Evolutionary conservation across 176 grass and related monocot species (phyloP), one percentile per base, ranked within the genome.

Genomic region (Oryza nivara): DNA sequence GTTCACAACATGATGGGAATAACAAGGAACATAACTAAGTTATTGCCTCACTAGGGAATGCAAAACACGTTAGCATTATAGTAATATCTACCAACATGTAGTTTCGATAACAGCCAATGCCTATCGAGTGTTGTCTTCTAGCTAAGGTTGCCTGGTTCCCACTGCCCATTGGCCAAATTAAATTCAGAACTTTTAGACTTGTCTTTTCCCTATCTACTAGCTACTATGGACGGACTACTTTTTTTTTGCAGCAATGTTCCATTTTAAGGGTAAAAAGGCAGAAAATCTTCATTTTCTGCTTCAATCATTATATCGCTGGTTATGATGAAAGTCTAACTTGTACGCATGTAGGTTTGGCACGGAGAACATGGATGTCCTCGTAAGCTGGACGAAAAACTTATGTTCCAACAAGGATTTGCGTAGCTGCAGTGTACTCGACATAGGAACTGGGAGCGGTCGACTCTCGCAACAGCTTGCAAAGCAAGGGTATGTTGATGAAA

Each of bases 391-490:
- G 6, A 95, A 91, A 87, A 93, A 85, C 65, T 78, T 95, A 77
- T 98, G 93, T 74, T 79, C 70, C 23, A 51, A 78, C 41, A 92
- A 86, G 75, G 83, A 94, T 83, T 74, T 98, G 26, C 83, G 80
- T 4, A 88, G 85, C 77, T 90, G 89, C 78, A 86, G 86, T 38
- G 83, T 98, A 41, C 89, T 98, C 75, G 96, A 95, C 79, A 87
- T 98, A 1, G 96, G 96, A 65, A 94, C 91, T 34, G 91, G 96
- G 74, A 98, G 89, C 26, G 96, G 96, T 38, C 86, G 85, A 54
- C 91, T 98, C 65, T 71, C 94, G 81, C 93, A 95, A 51, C 93
- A 95, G 67, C 89, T 98, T 58, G 91, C 93, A 11, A 98, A 98
- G 73, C 96, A 95, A 86, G 96, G 96, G 96, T 98, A 92, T 82